Evolutionary conservation across 768 basidiomycete species (phyloP).

Genomic region (Trametes maxima): DNA sequence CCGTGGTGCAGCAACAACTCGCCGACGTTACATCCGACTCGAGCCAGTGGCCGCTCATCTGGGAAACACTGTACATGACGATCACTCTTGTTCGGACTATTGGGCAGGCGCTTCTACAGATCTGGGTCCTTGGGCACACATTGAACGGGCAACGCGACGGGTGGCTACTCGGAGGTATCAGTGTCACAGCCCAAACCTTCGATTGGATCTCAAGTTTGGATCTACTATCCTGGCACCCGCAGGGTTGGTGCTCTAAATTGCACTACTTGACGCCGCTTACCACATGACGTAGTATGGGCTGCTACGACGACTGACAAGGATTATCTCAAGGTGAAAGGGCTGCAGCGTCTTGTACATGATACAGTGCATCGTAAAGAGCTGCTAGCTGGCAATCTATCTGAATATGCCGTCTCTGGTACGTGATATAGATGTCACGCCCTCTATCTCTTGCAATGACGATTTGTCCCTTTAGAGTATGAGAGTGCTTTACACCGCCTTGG

Average conservation of each 20-base stretch:
- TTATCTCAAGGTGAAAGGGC: slow-evolving; percentile 63
- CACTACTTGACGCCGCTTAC: no score
- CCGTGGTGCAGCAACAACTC: slow-evolving; percentile 64
- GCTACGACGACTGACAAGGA: slow-evolving; percentile 66
- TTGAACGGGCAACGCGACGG: no score
- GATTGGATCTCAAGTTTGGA: no score
- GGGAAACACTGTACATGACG: slow-evolving; percentile 54
- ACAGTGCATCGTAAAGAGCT: slow-evolving; percentile 68
- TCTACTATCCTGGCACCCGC: no score
- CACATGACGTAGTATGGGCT: slow-evolving; percentile 53
- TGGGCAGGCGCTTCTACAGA: slow-evolving; percentile 59
- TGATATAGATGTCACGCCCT: no score
- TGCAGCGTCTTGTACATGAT: slow-evolving; percentile 56
- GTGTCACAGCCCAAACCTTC: no score
- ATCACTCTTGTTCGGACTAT: slow-evolving; percentile 45
- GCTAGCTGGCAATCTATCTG: slow-evolving; percentile 63
- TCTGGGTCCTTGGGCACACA: no score
- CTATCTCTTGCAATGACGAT: background rate
- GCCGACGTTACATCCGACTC: slow-evolving; percentile 47
- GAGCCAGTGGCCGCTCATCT: slow-evolving; percentile 46
- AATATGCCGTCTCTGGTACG: slow-evolving; percentile 56
- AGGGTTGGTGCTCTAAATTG: no score
- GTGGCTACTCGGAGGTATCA: no score
- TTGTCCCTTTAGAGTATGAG: slow-evolving; percentile 34
- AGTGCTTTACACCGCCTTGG: background rate